Percentiles rank a stretch among this genome's conserved stretches.
phyloP scores from a whole-genome alignment of 495 filamentous ascomycete species.

The Hyaloscypha variabilis region DNA sequence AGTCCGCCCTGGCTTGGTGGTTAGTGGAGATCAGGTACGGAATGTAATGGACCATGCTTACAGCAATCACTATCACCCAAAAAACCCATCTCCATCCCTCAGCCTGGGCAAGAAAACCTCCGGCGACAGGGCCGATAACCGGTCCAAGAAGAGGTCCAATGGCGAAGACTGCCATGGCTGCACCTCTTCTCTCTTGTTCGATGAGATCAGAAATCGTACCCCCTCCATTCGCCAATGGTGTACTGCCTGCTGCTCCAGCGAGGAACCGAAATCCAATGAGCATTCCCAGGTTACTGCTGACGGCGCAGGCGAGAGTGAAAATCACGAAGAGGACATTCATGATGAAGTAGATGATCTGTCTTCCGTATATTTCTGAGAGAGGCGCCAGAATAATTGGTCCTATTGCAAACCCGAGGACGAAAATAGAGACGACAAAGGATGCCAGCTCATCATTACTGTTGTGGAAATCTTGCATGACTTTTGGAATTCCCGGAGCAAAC shows the following conservation, averaged over 20 bases:
- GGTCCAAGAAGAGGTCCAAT: constrained; percentile 16
- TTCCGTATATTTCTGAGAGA: constrained; percentile 65
- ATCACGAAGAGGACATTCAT: constrained; percentile 56
- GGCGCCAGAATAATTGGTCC: constrained; percentile 64
- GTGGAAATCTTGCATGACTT: constrained; percentile 35
- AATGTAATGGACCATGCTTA: not conserved
- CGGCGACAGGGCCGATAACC: constrained; percentile 39
- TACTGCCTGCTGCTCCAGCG: not conserved
- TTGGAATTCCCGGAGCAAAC: constrained; percentile 41
- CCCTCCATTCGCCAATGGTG: constrained; percentile 10
- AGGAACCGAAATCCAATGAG: constrained; percentile 39
- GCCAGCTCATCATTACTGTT: constrained; percentile 34
- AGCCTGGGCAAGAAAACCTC: constrained; percentile 53
- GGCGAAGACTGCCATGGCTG: constrained; percentile 1
- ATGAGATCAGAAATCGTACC: constrained; percentile 19
- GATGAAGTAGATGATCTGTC: constrained; percentile 54
- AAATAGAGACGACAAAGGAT: constrained; percentile 60
- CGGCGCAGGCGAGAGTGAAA: constrained; percentile 61
- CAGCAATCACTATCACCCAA: constrained; percentile 52
- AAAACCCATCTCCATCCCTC: constrained; percentile 70
- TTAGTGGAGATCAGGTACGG: constrained; percentile 37
- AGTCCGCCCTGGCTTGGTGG: constrained; percentile 59
- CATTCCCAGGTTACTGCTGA: constrained; percentile 47
- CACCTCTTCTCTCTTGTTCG: constrained; percentile 2
- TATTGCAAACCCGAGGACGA: constrained; percentile 72